Evolutionary conservation across 257 asterid species (phyloP).

Genomic region (Voacanga thouarsii): DNA sequence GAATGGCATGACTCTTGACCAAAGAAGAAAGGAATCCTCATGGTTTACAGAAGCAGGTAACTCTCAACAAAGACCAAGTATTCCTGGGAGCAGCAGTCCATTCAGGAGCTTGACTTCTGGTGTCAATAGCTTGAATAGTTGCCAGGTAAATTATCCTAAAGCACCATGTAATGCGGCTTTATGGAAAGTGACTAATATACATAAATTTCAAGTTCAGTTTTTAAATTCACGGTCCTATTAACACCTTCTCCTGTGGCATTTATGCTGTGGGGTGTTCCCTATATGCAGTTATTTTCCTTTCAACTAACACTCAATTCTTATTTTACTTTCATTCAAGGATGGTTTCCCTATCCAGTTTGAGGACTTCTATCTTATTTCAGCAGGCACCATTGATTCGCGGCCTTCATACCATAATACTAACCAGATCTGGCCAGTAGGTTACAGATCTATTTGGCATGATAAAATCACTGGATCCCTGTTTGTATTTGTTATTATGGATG

Average conservation of each 20-base stretch:
- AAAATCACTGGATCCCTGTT: slow-evolving; percentile 84
- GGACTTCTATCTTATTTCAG: slow-evolving; percentile 75
- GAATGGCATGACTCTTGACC: slow-evolving; percentile 31
- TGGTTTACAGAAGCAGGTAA: slow-evolving; percentile 29
- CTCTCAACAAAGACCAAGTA: slow-evolving; percentile 38
- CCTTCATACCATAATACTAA: slow-evolving; percentile 58
- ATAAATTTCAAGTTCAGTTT: background rate
- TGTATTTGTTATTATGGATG: slow-evolving; percentile 75
- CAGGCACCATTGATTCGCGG: slow-evolving; percentile 69
- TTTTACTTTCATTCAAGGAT: slow-evolving; percentile 49
- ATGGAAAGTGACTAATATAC: background rate
- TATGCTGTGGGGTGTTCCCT: background rate
- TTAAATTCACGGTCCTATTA: background rate
- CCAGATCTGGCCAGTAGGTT: slow-evolving; percentile 95
- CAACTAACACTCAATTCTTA: slow-evolving; percentile 5
- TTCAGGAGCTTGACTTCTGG: slow-evolving; percentile 24
- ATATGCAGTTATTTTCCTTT: background rate
- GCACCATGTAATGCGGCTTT: background rate
- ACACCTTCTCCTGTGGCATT: background rate
- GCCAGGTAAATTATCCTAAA: slow-evolving; percentile 18
- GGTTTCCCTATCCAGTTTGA: slow-evolving; percentile 84
- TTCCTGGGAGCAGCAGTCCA: slow-evolving; percentile 34
- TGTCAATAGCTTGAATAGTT: slow-evolving; percentile 10
- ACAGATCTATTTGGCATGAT: slow-evolving; percentile 91
- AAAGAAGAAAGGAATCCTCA: slow-evolving; percentile 41